phyloP scores from a whole-genome alignment of 1,284 basidiomycete species.

The Leccinum subfulvum region DNA sequence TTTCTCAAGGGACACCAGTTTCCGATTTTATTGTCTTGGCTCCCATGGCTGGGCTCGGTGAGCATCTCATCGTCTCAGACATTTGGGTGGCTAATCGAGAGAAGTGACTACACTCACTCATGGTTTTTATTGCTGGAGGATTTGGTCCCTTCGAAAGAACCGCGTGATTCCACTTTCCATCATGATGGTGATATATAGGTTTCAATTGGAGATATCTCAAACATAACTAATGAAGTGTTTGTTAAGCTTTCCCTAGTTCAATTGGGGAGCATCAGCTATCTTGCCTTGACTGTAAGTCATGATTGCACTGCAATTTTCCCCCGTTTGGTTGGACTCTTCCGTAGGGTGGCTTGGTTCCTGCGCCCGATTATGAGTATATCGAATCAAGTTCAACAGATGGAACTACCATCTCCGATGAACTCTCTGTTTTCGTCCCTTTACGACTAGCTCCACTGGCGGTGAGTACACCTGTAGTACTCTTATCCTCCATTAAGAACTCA shows the following conservation, averaged over 20 bases:
- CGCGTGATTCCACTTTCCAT: neutral
- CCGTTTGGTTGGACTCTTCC: neutral
- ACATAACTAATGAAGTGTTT: neutral
- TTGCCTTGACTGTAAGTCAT: neutral
- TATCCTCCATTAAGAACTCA: neutral
- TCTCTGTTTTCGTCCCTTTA: no score
- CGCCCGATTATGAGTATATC: no score
- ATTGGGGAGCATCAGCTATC: neutral
- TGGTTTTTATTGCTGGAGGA: constrained; percentile 10
- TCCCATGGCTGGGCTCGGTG: constrained; percentile 17
- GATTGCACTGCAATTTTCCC: neutral
- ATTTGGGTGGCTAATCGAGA: neutral
- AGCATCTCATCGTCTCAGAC: neutral
- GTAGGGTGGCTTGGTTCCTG: no score
- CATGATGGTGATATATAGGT: neutral
- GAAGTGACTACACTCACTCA: constrained; percentile 24
- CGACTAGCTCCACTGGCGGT: neutral
- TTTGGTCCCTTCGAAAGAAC: neutral
- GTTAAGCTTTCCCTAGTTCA: neutral
- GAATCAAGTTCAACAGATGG: no score
- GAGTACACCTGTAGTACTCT: neutral
- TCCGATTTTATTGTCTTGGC: neutral
- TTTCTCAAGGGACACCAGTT: neutral
- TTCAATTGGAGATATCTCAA: constrained; percentile 2
- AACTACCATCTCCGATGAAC: neutral